Evolutionary conservation across 768 basidiomycete species (phyloP).

Genomic region (Cystofilobasidium bisporidii): DNA sequence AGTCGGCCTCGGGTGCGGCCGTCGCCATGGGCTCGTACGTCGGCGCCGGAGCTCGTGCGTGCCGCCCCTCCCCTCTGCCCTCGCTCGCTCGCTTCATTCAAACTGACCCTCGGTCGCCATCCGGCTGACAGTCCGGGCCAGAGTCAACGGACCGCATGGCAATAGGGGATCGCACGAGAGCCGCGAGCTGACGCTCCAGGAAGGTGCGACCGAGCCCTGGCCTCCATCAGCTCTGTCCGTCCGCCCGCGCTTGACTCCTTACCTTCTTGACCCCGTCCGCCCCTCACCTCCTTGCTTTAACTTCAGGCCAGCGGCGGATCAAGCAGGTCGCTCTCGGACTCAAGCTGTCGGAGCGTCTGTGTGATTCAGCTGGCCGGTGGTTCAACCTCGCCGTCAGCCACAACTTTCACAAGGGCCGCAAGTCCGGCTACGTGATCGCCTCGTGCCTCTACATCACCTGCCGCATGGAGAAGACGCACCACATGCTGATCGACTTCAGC

Average conservation of each 20-base stretch:
- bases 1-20: constrained; percentile 80
- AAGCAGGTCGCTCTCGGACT: constrained; percentile 69
- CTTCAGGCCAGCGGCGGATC: constrained; percentile 68
- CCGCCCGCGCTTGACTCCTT: not conserved
- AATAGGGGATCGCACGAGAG: constrained; percentile 45
- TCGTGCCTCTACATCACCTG: constrained; percentile 93
- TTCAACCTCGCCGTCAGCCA: constrained; percentile 90
- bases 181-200: constrained; percentile 14
- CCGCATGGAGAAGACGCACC: constrained; percentile 79
- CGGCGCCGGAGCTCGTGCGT: constrained; percentile 71
- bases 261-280: not conserved
- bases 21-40: constrained; percentile 94
- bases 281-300: not conserved
- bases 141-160: constrained; percentile 72
- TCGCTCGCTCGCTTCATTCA: not conserved
- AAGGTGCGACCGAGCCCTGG: too few species aligned
- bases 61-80: constrained; percentile 37
- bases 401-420: constrained; percentile 86
- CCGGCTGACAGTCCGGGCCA: constrained; percentile 55
- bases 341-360: constrained; percentile 67
- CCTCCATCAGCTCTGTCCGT: too few species aligned
- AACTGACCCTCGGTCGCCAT: not conserved
- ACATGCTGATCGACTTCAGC: constrained; percentile 99
- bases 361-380: constrained; percentile 68
- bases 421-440: constrained; percentile 85